Evolutionary conservation across 441 rosid genomes (phyloP), one percentile per base, ranked within the genome.

Genomic region (Geranium incanum): DNA sequence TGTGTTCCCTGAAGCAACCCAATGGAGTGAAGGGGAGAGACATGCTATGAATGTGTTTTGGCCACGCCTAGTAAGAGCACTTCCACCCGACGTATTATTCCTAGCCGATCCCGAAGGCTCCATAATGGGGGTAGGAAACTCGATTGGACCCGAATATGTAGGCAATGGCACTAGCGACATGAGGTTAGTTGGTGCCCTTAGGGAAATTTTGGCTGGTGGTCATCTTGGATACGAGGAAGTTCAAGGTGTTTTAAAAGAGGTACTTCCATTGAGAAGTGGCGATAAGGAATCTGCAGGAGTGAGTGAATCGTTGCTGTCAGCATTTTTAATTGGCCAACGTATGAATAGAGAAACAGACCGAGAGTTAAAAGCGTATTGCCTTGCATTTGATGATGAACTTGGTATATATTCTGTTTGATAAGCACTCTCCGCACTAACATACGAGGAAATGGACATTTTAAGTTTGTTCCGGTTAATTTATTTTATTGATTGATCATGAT

Each of bases 91-190:
- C 83, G 88, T 91, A 57, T 82, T 91, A 68, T 94, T 94, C 73
- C 81, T 94, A 74, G 98, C 95, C 0, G 98, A 94, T 71, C 98
- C 98, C 68, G 98, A 94, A 79, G 97, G 97, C 5, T 85, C 97
- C 41, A 81, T 91, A 68, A 81, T 94, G 87, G 95, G 97, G 9
- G 65, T 76, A 3, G 95, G 90, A 45, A 89, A 74, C 69, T 88
- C 96, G 0, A 73, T 88, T 78, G 97, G 97, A 23, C 97, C 95
- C 0, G 90, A 77, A 18, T 94, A 78, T 76, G 82, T 81, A 71
- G 98, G 98, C 50, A 91, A 79, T 78, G 83, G 78, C 72, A 75
- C 88, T 12, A 71, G 70, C 64, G 97, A 94, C 78, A 94, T 94
- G 98, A 87, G 98, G 80, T 77, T 94, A 85, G 96, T 91, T 74